Conservation (phyloP, 768 basidiomycete genomes). For the Clitopilus passeckerianus region DNA sequence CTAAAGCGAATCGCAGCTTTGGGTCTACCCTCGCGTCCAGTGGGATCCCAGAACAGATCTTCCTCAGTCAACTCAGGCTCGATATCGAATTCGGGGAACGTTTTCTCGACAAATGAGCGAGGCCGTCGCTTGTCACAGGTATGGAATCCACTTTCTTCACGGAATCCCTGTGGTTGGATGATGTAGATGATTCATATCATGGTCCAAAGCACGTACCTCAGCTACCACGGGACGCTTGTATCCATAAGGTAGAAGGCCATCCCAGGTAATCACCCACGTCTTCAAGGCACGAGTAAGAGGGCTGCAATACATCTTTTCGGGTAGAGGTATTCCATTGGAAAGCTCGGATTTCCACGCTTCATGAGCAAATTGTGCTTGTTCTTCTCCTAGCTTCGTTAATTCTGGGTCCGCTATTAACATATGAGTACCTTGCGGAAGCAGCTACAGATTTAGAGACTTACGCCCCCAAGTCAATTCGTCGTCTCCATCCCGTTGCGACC, state of each 20-base stretch:
- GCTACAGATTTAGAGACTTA: slow-evolving; percentile 22
- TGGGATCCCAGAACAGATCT: slow-evolving; percentile 57
- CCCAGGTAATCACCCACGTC: slow-evolving; percentile 52
- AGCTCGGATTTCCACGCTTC: slow-evolving; percentile 46
- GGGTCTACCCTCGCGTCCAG: slow-evolving; percentile 45
- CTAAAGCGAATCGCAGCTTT: slow-evolving; percentile 44
- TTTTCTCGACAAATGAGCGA: slow-evolving; percentile 37
- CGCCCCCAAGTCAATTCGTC: slow-evolving; percentile 71
- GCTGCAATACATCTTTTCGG: slow-evolving; percentile 55
- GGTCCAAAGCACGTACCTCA: slow-evolving; percentile 39
- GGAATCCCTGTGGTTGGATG: slow-evolving; percentile 41
- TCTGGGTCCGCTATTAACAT: slow-evolving; percentile 51
- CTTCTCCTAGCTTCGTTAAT: slow-evolving; percentile 52
- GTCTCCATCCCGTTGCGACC: slow-evolving; percentile 61
- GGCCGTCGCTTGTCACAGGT: slow-evolving; percentile 65
- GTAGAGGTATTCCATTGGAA: slow-evolving; percentile 37
- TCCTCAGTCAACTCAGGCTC: slow-evolving; percentile 58
- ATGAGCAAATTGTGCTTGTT: slow-evolving; percentile 46
- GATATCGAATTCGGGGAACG: slow-evolving; percentile 50
- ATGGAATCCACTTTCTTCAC: slow-evolving; percentile 64
- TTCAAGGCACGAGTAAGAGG: slow-evolving; percentile 59
- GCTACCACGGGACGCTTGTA: slow-evolving; percentile 35
- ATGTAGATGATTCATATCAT: not conserved
- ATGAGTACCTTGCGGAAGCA: not conserved
- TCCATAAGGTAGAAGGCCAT: slow-evolving; percentile 21